A percentile compares a stretch with the other conserved stretches of the same genome.
Conservation (phyloP, 2,329 filamentous ascomycete species). For the Cryphonectria naterciae region DNA sequence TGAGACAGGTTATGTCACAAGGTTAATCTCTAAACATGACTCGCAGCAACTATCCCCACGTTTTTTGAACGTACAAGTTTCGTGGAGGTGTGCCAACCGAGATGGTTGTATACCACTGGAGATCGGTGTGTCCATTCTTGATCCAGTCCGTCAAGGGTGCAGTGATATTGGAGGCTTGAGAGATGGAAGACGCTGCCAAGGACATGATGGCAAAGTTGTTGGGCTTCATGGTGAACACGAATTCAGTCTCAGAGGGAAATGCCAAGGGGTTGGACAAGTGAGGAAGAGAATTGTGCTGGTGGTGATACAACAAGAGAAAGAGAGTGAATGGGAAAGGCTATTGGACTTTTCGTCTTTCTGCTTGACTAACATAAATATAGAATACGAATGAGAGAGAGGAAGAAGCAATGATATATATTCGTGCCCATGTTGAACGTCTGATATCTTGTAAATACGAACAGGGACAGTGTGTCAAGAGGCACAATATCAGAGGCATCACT, state of each 20-base stretch:
- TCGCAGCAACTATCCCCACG: neutral
- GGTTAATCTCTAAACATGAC: neutral
- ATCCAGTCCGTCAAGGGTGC: slow-evolving; percentile 23
- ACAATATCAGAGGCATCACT: neutral
- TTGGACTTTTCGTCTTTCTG: neutral
- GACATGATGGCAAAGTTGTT: neutral
- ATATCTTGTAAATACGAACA: neutral
- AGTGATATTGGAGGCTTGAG: slow-evolving; percentile 1
- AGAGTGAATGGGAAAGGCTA: neutral
- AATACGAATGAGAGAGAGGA: no score
- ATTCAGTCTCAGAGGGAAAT: neutral
- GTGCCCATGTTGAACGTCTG: neutral
- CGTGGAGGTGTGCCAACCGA: slow-evolving; percentile 24
- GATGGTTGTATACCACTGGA: slow-evolving; percentile 26
- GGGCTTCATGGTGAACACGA: neutral
- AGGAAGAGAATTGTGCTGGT: neutral
- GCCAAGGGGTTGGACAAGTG: neutral
- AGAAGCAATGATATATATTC: neutral
- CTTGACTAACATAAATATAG: neutral
- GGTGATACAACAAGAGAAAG: neutral
- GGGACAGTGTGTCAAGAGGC: neutral
- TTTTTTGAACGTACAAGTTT: slow-evolving; percentile 14
- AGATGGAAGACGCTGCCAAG: neutral
- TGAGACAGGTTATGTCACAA: neutral
- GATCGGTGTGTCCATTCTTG: slow-evolving; percentile 23